Evolutionary conservation across 2,329 filamentous ascomycete genomes (phyloP).

Genomic region (Claviceps sp.): DNA sequence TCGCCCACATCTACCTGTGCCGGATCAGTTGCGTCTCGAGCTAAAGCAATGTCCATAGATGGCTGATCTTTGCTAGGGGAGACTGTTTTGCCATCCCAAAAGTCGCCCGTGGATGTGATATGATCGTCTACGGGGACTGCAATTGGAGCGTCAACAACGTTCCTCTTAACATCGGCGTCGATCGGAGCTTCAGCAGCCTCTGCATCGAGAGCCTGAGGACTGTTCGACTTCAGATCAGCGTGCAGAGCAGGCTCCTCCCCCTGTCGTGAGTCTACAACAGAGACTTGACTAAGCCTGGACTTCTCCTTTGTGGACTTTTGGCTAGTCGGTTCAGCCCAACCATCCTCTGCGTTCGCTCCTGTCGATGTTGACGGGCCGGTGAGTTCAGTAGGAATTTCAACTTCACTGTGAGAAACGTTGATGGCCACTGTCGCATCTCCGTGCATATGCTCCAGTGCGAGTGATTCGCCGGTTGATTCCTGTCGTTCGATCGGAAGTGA

Average conservation of each 20-base stretch:
- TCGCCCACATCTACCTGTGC: neutral
- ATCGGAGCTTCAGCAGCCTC: neutral
- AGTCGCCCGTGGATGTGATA: neutral
- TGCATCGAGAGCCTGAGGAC: neutral
- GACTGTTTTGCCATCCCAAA: neutral
- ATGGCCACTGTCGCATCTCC: conserved; percentile 5
- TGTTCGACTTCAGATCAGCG: neutral
- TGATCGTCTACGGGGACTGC: neutral
- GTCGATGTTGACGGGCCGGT: neutral
- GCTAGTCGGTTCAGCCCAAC: conserved; percentile 1
- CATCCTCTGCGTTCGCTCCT: conserved; percentile 15
- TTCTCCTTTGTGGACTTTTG: conserved; percentile 18
- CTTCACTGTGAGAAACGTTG: too few species aligned
- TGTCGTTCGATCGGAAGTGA: neutral
- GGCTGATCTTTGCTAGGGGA: neutral
- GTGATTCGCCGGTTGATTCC: neutral
- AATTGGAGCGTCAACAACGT: neutral
- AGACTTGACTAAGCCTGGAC: conserved; percentile 12
- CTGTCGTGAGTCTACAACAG: conserved; percentile 1
- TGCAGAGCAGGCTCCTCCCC: neutral
- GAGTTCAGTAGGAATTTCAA: neutral
- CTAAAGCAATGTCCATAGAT: neutral
- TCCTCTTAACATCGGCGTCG: conserved; percentile 1
- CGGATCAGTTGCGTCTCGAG: neutral
- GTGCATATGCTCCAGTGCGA: conserved; percentile 2